Conservation (phyloP, 441 rosid genomes). For the Erodium chrysanthum region DNA sequence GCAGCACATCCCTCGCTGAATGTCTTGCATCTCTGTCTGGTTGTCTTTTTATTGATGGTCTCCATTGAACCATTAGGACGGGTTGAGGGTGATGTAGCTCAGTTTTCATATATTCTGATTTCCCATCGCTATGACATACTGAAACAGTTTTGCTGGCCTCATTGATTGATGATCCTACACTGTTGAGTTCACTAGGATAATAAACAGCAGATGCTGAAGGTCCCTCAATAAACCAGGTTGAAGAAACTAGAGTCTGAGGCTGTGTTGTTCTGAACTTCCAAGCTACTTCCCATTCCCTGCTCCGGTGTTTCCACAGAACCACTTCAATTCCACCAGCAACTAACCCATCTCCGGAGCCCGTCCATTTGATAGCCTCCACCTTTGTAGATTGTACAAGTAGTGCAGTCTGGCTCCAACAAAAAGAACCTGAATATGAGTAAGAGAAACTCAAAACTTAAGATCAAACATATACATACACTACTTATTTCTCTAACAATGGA, state of each 20-base stretch:
- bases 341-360: conserved; percentile 83
- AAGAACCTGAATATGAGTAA: conserved; percentile 91
- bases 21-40: conserved; percentile 26
- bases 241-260: conserved; percentile 71
- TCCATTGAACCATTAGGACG: conserved; percentile 75
- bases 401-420: conserved; percentile 97
- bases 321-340: conserved; percentile 66
- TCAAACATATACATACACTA: conserved; percentile 9
- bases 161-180: conserved; percentile 23
- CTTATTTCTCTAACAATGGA: neutral
- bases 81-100: conserved; percentile 68
- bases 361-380: conserved; percentile 82
- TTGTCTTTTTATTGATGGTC: conserved; percentile 44
- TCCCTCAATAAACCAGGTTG: conserved; percentile 72
- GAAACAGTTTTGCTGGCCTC: conserved; percentile 41
- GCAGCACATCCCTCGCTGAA: conserved; percentile 40
- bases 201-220: conserved; percentile 61
- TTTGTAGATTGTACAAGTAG: conserved; percentile 56
- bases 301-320: conserved; percentile 71
- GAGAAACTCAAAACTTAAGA: conserved; percentile 34
- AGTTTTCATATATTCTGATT: conserved; percentile 33
- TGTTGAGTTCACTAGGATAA: conserved; percentile 29
- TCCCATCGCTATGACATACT: conserved; percentile 40
- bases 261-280: conserved; percentile 55
- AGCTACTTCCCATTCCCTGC: conserved; percentile 77